phyloP scores from a whole-genome alignment of 495 filamentous ascomycete genomes.

The Penicillium paxilli region DNA sequence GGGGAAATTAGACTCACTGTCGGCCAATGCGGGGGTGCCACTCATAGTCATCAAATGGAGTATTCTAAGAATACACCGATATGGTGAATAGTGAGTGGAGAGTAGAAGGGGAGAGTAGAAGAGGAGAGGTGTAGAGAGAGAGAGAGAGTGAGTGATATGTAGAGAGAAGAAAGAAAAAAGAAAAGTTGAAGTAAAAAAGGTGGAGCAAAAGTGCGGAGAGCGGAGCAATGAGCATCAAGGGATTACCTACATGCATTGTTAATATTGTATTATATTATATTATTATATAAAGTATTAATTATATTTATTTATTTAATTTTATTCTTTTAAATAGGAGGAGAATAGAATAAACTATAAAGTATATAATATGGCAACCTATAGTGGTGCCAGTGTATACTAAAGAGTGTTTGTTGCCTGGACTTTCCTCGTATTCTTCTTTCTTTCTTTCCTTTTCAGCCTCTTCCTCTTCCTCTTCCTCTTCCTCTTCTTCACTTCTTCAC shows the following conservation, averaged over 20 bases:
- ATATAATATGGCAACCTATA: too few species aligned
- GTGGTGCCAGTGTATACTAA: too few species aligned
- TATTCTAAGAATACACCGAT: background rate
- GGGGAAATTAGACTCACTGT: constrained; percentile 2
- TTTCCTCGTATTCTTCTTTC: too few species aligned
- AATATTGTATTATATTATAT: background rate
- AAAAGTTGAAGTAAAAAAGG: background rate
- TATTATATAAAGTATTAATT: background rate
- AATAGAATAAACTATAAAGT: background rate
- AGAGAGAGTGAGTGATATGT: background rate
- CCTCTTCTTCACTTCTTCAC: too few species aligned
- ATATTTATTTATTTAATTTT: too few species aligned
- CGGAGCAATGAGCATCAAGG: background rate
- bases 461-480: too few species aligned
- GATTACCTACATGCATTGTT: background rate
- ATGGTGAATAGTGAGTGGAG: background rate
- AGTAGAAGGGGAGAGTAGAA: background rate
- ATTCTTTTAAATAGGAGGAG: too few species aligned
- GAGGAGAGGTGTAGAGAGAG: background rate
- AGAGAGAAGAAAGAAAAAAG: background rate
- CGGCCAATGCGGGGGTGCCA: background rate
- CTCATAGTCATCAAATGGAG: background rate
- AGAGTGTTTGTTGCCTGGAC: too few species aligned
- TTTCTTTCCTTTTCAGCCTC: too few species aligned
- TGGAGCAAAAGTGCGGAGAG: background rate